Evolutionary conservation across 768 basidiomycete genomes (phyloP), one percentile per base, ranked within the genome.

Genomic region (Hericium rajendrae): DNA sequence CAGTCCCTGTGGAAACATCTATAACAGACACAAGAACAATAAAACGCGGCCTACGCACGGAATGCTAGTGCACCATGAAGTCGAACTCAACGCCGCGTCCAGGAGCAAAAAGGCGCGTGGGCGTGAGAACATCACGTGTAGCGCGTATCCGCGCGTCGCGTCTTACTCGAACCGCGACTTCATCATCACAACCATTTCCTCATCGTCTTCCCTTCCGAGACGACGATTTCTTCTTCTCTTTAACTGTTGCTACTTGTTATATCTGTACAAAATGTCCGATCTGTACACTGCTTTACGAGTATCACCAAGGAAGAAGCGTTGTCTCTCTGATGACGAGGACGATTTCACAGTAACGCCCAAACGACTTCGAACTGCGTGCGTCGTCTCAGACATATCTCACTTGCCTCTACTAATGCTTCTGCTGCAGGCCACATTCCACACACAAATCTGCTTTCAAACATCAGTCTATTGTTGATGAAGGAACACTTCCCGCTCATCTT

Each of bases 291-390:
- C 79, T 15, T 77, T 90, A 22, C 73, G 77, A 48, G 72, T 88
- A 51, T 88, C 87, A 38, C 86, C 85, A 0, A 78, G 68, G 64
- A 90, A 88, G 74, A 88, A 85, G 69, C 81, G 88, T 56, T 71
- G 71, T 55, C 73, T 76, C 38, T 68, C 77, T 22, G 74, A 74
- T 57, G 73, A 74, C 51, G 74, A 79, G 59, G 82, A 83, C 62
- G 80, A 81, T 41, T 69, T 65, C 10, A 72, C 74, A 15, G 69
- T 82, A 57, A 86, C 86, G 0, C 87, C 88, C 53, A 91, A 91
- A 73, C 82, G 81, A 68, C 74, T 83, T 53, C 75, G 87, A 66
- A 74, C 71, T 58, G 74, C 72, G 82, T 85, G 70, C 37, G 79
- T 63, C 39, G 48, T 53, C 54, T 37, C 48, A 11, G 10, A 59